phyloP scores from a whole-genome alignment of 148 eudicot species.

The Spergularia marina region DNA sequence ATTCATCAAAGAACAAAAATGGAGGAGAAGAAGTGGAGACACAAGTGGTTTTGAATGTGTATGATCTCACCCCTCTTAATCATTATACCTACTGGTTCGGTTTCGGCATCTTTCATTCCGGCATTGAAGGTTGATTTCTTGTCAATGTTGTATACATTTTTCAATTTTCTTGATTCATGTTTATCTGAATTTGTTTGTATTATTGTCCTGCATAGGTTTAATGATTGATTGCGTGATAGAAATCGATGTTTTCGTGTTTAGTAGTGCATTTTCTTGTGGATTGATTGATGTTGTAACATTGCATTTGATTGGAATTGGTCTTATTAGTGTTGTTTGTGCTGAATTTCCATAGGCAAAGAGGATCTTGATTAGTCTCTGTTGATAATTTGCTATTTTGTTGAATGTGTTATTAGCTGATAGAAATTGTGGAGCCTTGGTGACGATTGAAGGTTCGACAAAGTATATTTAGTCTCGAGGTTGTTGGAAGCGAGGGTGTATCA shows the following conservation, averaged over 20 bases:
- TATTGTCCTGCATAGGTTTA: background rate
- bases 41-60: constrained; percentile 61
- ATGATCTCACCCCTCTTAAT: constrained; percentile 72
- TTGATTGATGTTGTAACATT: background rate
- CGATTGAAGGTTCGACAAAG: background rate
- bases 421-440: background rate
- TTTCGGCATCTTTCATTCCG: constrained; percentile 82
- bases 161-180: background rate
- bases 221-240: constrained; percentile 1
- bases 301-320: background rate
- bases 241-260: background rate
- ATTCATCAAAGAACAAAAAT: constrained; percentile 22
- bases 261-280: background rate
- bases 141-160: background rate
- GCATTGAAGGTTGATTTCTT: constrained; percentile 61
- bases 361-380: background rate
- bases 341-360: background rate
- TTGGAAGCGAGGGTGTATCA: no score
- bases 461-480: no score
- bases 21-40: constrained; percentile 36
- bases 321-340: background rate
- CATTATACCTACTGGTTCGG: constrained; percentile 73
- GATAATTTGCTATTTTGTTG: background rate
- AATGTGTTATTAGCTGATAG: no score
- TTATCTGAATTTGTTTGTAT: background rate